A percentile compares a stretch with the other conserved stretches of the same genome.
phyloP scores from a whole-genome alignment of 805 yeast genomes.

The Ogataea naganishii region DNA sequence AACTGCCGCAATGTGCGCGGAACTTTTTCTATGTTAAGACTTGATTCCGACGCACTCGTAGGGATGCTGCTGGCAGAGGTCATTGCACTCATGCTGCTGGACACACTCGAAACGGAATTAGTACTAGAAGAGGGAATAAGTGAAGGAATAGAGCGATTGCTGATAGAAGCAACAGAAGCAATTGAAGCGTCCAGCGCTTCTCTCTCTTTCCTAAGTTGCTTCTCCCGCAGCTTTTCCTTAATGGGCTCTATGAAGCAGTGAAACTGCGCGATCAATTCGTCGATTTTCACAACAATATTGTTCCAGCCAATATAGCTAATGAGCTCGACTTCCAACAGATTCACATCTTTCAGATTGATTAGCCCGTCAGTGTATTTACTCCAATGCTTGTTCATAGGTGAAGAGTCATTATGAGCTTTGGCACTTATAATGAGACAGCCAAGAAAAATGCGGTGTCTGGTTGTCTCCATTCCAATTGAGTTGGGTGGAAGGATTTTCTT shows the following conservation, averaged over 20 bases:
- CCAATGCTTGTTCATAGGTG: conserved; percentile 97
- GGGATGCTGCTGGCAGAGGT: no score
- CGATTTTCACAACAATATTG: conserved; percentile 50
- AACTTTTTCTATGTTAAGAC: no score
- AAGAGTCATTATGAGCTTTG: conserved; percentile 83
- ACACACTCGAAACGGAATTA: no score
- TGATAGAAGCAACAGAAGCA: no score
- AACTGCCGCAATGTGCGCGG: no score
- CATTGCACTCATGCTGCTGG: no score
- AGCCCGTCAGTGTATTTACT: conserved; percentile 85
- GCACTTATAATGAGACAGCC: conserved; percentile 91
- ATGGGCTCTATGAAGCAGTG: conserved; percentile 73
- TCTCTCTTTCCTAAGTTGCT: no score
- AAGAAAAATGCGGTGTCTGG: conserved; percentile 85
- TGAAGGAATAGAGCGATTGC: conserved; percentile 4
- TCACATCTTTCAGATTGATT: conserved; percentile 67
- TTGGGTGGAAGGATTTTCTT: conserved; percentile 74
- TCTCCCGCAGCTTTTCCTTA: conserved; percentile 38
- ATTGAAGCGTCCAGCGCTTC: no score
- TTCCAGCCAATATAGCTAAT: conserved; percentile 82
- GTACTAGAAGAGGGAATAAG: conserved; percentile 5
- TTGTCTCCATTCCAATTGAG: conserved; percentile 87
- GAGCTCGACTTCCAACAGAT: conserved; percentile 85
- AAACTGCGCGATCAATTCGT: conserved; percentile 61
- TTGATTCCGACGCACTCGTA: no score